Conservation (phyloP, 768 basidiomycete species). For the Lactarius quietus region DNA sequence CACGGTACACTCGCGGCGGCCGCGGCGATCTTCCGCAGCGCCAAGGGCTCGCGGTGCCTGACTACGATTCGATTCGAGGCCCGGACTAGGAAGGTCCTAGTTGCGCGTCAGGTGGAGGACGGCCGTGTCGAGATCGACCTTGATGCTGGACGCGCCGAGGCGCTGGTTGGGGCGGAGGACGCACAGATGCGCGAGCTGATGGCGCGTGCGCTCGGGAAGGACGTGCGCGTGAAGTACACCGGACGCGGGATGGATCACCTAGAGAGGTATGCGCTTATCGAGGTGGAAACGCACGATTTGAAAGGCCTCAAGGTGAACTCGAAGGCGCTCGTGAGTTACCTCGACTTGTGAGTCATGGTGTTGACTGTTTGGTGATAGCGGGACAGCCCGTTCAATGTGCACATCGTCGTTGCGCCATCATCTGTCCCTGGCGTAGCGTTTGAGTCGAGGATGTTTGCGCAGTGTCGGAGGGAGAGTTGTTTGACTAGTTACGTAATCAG, state of each 20-base stretch:
- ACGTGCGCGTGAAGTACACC: conserved; percentile 7
- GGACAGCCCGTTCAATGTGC: conserved; percentile 4
- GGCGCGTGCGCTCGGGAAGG: conserved; percentile 12
- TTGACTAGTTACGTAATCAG: conserved; percentile 14
- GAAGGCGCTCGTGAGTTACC: conserved; percentile 26
- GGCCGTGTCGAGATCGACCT: conserved; percentile 21
- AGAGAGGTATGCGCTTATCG: conserved; percentile 26
- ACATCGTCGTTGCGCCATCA: conserved; percentile 25
- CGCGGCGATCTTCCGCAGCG: conserved; percentile 2
- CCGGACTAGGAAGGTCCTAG: not conserved
- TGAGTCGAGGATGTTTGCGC: conserved; percentile 33
- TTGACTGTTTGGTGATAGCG: not conserved
- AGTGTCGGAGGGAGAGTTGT: conserved; percentile 15
- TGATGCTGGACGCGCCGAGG: conserved; percentile 7
- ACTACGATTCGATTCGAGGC: conserved; percentile 13
- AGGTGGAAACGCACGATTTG: conserved; percentile 28
- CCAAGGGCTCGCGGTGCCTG: not conserved
- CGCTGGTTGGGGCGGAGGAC: conserved; percentile 11
- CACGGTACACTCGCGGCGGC: conserved; percentile 36
- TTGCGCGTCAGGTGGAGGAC: conserved; percentile 19
- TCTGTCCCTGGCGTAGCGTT: conserved; percentile 25
- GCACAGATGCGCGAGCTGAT: conserved; percentile 13
- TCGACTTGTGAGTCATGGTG: not conserved
- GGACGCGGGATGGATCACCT: conserved; percentile 12
- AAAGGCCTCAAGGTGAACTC: conserved; percentile 24